A percentile compares a stretch with the other conserved stretches of the same genome.
These are phyloP conservation scores for Cadophora sp. DNA, from an alignment of 2,329 filamentous ascomycete species.

Conservation along the genomic window DNA sequence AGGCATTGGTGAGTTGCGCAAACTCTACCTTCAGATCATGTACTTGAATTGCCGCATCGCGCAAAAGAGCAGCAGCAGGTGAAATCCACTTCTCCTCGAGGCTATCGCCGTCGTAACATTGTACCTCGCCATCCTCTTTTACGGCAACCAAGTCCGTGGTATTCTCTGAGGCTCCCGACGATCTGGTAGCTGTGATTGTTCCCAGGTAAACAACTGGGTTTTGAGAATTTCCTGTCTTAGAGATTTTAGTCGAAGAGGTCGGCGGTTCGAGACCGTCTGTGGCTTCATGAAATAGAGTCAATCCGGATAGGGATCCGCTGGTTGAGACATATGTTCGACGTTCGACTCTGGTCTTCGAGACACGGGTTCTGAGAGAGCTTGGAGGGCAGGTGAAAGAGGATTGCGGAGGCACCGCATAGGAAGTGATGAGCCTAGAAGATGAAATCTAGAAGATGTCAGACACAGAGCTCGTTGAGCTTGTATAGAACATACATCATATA, in stretches of 20 bases:
- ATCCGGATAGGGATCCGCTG: conserved; percentile 52
- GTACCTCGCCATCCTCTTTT: conserved; percentile 64
- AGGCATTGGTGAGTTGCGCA: conserved; percentile 43
- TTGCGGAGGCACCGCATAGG: conserved; percentile 71
- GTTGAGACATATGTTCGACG: conserved; percentile 69
- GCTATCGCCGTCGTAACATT: conserved; percentile 64
- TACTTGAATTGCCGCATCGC: conserved; percentile 44
- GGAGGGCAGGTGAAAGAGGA: conserved; percentile 68
- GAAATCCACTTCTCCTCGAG: conserved; percentile 56
- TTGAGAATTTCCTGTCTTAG: conserved; percentile 49
- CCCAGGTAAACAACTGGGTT: conserved; percentile 53
- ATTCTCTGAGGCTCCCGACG: conserved; percentile 21
- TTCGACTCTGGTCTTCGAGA: conserved; percentile 54
- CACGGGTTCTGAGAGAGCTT: conserved; percentile 58
- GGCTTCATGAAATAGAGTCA: conserved; percentile 66
- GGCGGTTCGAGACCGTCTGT: conserved; percentile 59
- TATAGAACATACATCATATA: conserved; percentile 64
- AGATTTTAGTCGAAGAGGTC: conserved; percentile 55
- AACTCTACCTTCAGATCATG: conserved; percentile 45
- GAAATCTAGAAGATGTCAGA: conserved; percentile 55
- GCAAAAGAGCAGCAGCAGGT: conserved; percentile 44
- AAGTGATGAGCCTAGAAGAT: conserved; percentile 66
- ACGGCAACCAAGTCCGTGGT: conserved; percentile 58
- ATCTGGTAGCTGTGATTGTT: conserved; percentile 34
- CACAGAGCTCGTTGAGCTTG: neutral